Conservation (phyloP, 331 rosid species). For the Erythrophleum ivorense region DNA sequence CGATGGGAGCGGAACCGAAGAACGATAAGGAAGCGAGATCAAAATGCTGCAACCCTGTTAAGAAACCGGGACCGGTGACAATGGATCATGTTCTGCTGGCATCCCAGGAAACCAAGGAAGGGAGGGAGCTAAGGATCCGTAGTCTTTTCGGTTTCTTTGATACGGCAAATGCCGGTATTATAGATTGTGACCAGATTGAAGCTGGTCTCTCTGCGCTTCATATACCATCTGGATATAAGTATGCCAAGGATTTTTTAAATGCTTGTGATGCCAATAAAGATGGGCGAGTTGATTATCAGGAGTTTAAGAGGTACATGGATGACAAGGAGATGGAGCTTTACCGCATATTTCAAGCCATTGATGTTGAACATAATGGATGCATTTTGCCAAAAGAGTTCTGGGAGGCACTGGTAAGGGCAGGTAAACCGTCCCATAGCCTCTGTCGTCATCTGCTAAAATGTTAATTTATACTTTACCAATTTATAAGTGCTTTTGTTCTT, state of each 20-base stretch:
- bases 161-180: slow-evolving; percentile 58
- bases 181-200: slow-evolving; percentile 66
- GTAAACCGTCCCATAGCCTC: slow-evolving; percentile 21
- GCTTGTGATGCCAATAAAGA: slow-evolving; percentile 76
- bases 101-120: slow-evolving; percentile 73
- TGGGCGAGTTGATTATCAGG: slow-evolving; percentile 70
- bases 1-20: slow-evolving; percentile 51
- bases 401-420: slow-evolving; percentile 79
- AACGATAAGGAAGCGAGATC: slow-evolving; percentile 25
- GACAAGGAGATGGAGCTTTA: slow-evolving; percentile 84
- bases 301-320: slow-evolving; percentile 79
- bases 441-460: background rate
- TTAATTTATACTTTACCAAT: background rate
- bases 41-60: slow-evolving; percentile 52
- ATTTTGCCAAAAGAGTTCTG: slow-evolving; percentile 80
- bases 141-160: slow-evolving; percentile 70
- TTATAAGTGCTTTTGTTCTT: background rate
- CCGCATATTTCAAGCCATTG: slow-evolving; percentile 79
- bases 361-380: slow-evolving; percentile 72
- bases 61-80: slow-evolving; percentile 61
- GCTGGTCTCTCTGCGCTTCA: slow-evolving; percentile 67
- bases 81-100: slow-evolving; percentile 80
- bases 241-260: slow-evolving; percentile 70
- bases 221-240: slow-evolving; percentile 75
- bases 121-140: slow-evolving; percentile 63